Base-by-base conservation (phyloP, 352 stramenopile species). In the Globisporangium lucens region DNA sequence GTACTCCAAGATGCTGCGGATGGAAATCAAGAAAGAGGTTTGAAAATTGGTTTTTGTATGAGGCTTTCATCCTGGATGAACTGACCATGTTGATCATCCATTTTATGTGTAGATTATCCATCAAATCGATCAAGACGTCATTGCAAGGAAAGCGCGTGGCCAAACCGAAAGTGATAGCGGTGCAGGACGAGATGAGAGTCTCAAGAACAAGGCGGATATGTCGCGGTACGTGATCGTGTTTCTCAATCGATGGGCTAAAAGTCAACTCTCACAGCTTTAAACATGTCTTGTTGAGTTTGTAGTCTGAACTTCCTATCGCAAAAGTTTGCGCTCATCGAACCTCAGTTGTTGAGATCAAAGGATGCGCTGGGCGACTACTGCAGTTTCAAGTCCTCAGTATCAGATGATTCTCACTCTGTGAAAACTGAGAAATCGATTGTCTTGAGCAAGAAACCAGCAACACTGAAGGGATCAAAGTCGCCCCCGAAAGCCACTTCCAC, bases 11-110 rank as follows among this genome's bases (percentile, higher is more conserved):
- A 89, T 90, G 77, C 49, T 94, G 22, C 80, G 80, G 3, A 12
- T 70, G 3, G 83, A 90, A 52, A 91, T 94, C 60, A 89, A 91
- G 58, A 89, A 88, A 46, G 82, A 94, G 76, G 84, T 90, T 67
- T 30, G 59, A 62, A n/a, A 29, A 7, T 38, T 46, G 20, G 2
- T 1, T 63, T n/a, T 17, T 33, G 2, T 12, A 66, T 49, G n/a
- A 33, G 7, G 15, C 33, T 13, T 36, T 9, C 46, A 4, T 27
- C 24, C 4, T n/a, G 20, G 8, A 15, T 27, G 5, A 33, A 33
- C 30, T 61, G 30, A 61, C 30, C 36, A n/a, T 29, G 0, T 61
- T 27, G 7, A 27, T 29, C 3, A 3, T 15, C 3, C 30, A 33
- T 33, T 33, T 33, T 47, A 13, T 56, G 2, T 55, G 17, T 59